Conservation (phyloP, 164 flowering plant species). For the Malania oleifera region DNA sequence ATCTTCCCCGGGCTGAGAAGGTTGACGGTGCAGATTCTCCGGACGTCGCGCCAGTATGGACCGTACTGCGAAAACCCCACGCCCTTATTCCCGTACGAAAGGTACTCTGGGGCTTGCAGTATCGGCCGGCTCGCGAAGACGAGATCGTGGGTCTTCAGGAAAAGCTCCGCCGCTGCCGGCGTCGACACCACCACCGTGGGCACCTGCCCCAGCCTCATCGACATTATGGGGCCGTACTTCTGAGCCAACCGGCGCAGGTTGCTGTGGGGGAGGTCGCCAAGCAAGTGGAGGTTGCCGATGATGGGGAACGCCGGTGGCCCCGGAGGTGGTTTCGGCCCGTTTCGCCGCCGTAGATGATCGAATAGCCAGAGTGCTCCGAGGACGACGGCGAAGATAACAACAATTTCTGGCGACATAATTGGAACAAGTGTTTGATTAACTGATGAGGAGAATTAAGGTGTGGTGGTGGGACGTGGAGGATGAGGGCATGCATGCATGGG, state of each 20-base stretch:
- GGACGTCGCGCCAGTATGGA: conserved; percentile 23
- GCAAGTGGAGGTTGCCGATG: conserved; percentile 22
- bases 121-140: conserved; percentile 20
- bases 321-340: conserved; percentile 14
- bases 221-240: conserved; percentile 24
- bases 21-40: conserved; percentile 20
- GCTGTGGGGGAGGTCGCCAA: conserved; percentile 23
- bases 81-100: conserved; percentile 11
- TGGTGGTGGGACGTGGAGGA: no score
- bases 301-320: conserved; percentile 25
- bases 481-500: no score
- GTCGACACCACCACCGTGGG: conserved; percentile 21
- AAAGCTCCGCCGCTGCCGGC: conserved; percentile 13
- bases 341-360: background rate
- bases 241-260: conserved; percentile 13
- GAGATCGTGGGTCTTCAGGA: conserved; percentile 26
- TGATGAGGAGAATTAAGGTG: no score
- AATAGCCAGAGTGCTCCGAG: background rate
- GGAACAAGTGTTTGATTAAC: no score
- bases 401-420: background rate
- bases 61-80: conserved; percentile 19
- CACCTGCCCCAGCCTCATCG: conserved; percentile 18
- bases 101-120: conserved; percentile 6
- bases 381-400: background rate
- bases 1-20: conserved; percentile 18